A percentile compares a stretch with the other conserved stretches of the same genome.
Conservation (phyloP, 1,284 basidiomycete genomes). For the Serendipita sp. region DNA sequence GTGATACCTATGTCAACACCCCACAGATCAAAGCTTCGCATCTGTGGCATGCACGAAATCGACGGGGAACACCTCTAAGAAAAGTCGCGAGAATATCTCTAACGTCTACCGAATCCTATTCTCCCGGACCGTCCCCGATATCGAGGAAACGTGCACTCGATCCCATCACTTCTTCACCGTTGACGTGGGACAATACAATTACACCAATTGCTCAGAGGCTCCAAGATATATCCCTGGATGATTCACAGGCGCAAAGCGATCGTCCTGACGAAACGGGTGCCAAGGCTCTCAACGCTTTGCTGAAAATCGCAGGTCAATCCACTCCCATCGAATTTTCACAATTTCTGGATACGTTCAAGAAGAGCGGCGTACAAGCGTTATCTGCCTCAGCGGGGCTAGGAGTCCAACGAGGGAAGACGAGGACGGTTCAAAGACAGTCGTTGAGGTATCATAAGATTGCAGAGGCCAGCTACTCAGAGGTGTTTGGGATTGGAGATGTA, state of each 20-base stretch:
- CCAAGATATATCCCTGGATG: neutral
- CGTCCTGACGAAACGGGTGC: neutral
- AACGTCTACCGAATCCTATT: neutral
- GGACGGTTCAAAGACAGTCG: slow-evolving; percentile 7
- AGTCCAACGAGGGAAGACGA: neutral
- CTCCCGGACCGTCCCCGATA: neutral
- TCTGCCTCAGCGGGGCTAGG: too few species aligned
- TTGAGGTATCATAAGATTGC: slow-evolving; percentile 67
- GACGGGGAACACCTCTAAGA: neutral
- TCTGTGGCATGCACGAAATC: neutral
- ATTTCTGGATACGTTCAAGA: neutral
- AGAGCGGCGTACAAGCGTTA: neutral
- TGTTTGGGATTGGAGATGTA: slow-evolving; percentile 76
- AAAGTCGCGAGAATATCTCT: neutral
- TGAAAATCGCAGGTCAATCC: neutral
- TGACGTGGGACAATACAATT: neutral
- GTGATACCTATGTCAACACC: neutral
- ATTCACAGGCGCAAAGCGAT: neutral
- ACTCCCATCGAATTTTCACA: neutral
- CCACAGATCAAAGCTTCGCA: slow-evolving; percentile 3
- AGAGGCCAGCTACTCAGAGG: slow-evolving; percentile 94
- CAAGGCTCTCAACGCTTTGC: neutral
- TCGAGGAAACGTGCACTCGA: neutral
- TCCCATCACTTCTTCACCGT: neutral
- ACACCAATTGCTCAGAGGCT: neutral